Base-by-base conservation (phyloP, 192 early-diverging fungal genomes). In the Radiomyces spectabilis region DNA sequence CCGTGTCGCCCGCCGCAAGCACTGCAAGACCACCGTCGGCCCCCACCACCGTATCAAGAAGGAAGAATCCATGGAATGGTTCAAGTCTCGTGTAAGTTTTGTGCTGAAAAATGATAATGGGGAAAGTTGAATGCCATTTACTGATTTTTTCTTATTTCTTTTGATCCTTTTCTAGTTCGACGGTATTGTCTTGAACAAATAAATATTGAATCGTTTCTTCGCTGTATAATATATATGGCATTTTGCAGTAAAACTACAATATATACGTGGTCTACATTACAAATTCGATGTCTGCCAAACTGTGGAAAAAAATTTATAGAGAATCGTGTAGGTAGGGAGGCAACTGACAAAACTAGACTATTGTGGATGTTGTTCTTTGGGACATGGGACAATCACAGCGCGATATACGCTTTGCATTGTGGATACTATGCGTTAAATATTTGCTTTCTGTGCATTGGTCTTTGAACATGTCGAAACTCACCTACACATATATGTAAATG, bases 31-130 rank as follows among this genome's bases (percentile, higher is more conserved):
- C 74, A 84, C 85, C 66, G 77, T 99, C 61, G 97, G 97, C 61
- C 66, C 74, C 58, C 82, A 80, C 57, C 97, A 99, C 91, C 80
- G 83, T 61, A 89, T 97, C 76, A 80, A 65, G 74, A 97, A 93
- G 57, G 85, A 94, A 59, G 97, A 99, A 80, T 93, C 95, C 71
- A 82, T 86, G 61, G 80, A 84, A 59, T 99, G 97, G 97, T 99
- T 91, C 87, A 97, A 97, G 89, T 86, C 91, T 79, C 88, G 86
- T 41, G 82, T 85, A 70, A 65, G 75, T 29, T 19, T 40, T 51
- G 12, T 57, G 63, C 41, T 61, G 22, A 40, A 30, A 30, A 44
- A 34, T 55, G 33, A 47, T 46, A 52, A 10, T 42, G n/a, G 34
- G 16, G 7, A 57, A 34, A 18, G 13, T 51, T 59, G 16, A 41